Evolutionary conservation across 2,329 filamentous ascomycete genomes (phyloP), one percentile per base, ranked within the genome.

Genomic region (Helminthosporium solani): DNA sequence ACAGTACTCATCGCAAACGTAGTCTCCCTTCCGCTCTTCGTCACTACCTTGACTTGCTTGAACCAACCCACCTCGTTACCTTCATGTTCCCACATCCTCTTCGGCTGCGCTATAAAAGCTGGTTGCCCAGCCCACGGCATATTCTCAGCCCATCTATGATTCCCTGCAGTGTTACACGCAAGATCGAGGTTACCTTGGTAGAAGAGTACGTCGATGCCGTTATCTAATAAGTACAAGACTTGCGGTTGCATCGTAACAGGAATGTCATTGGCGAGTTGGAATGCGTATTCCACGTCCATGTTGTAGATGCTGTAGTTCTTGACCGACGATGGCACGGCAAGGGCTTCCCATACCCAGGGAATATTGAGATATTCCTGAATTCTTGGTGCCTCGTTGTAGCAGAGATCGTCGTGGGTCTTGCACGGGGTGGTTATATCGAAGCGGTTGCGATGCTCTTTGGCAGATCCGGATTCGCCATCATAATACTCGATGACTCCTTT

Each of bases 91-190:
- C 64, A 68, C 5, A 21, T 25, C 40, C 48, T 50, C 52, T 62
- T 63, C 9, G 52, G 36, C 54, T 71, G 62, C 6, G 67, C 58
- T 0, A 64, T 66, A 55, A 75, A 76, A 9, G 68, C 70, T 2
- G 72, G 61, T 54, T 75, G 73, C 1, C 73, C 73, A 41, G 70
- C 73, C 74, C 74, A 77, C 2, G 59, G 49, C 61, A 76, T 64
- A 8, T 60, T 65, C 15, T 66, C 68, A 15, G 72, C 70, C 68
- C 68, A 74, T 21, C 69, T 57, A 43, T 48, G 60, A 33, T 70
- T 72, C 0, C 70, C 69, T 9, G 69, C 70, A 6, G 70, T 72
- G 42, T 73, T 73, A 43, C 71, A 73, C 7, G 68, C 70, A 37
- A 72, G 57, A 46, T 73, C 70, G 1, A 71, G 50, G 41, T 72